A percentile compares a stretch with the other conserved stretches of the same genome.
Conservation (phyloP, 1,284 basidiomycete genomes). For the Ceratorhiza oryzae-sativae region DNA sequence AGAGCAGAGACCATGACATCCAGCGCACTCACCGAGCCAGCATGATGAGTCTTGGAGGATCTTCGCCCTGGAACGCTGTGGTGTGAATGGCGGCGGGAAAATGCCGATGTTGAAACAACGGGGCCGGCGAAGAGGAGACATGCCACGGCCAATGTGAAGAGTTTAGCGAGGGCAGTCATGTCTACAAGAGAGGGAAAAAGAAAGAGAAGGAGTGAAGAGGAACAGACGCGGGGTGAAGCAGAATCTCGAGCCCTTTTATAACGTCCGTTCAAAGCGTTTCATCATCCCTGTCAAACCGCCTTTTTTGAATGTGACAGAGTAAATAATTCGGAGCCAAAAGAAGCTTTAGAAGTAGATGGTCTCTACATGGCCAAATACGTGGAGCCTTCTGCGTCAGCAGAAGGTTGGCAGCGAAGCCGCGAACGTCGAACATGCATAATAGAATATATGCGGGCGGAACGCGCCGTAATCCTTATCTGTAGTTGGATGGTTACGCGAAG, state of each 20-base stretch:
- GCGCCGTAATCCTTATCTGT: no score
- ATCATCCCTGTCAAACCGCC: no score
- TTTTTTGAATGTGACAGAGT: no score
- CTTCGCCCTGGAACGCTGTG: background rate
- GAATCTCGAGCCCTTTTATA: background rate
- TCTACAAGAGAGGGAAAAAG: background rate
- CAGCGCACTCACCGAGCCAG: background rate
- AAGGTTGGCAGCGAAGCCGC: no score
- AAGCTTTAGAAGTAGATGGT: no score
- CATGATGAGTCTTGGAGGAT: background rate
- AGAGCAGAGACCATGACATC: background rate
- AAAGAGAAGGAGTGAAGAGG: background rate
- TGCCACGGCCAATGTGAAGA: background rate
- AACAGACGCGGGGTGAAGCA: no score
- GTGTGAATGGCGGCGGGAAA: slow-evolving; percentile 1
- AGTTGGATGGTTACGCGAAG: no score
- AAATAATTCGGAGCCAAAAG: no score
- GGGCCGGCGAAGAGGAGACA: background rate
- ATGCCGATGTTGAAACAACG: background rate
- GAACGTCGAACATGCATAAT: no score
- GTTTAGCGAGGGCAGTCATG: background rate
- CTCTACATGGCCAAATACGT: no score
- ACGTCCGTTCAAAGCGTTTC: background rate
- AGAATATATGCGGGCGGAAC: no score
- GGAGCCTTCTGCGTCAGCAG: no score